These are phyloP conservation scores for Flaveria trinervia DNA, from an alignment of 129 eudicot species.

Conservation along the genomic window DNA sequence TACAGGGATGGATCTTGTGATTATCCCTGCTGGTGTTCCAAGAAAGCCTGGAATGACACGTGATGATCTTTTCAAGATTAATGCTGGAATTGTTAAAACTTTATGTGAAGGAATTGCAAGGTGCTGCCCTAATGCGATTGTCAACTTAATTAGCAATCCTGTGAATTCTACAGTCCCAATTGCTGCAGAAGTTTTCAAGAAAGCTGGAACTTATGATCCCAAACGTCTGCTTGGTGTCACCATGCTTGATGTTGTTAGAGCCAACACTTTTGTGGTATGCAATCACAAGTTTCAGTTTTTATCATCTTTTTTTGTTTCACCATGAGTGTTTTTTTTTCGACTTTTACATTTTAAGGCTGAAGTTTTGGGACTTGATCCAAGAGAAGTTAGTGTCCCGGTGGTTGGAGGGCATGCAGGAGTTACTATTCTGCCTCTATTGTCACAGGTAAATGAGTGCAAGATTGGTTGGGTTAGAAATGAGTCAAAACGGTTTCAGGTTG, in stretches of 20 bases:
- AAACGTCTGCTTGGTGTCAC: constrained; percentile 88
- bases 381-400: constrained; percentile 88
- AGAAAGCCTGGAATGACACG: constrained; percentile 99
- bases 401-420: constrained; percentile 99
- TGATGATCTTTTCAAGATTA: constrained; percentile 93
- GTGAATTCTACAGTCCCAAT: constrained; percentile 98
- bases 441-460: constrained; percentile 55
- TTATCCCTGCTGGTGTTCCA: constrained; percentile 97
- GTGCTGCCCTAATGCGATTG: constrained; percentile 82
- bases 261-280: constrained; percentile 96
- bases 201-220: constrained; percentile 92
- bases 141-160: constrained; percentile 92
- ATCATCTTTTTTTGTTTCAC: background rate
- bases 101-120: constrained; percentile 83
- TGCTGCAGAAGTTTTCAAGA: constrained; percentile 97
- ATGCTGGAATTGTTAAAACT: constrained; percentile 95
- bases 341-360: constrained; percentile 55
- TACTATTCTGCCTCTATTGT: constrained; percentile 89
- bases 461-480: background rate
- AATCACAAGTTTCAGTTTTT: constrained; percentile 8
- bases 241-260: constrained; percentile 97
- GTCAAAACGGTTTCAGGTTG: background rate
- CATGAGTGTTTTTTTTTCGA: background rate
- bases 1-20: constrained; percentile 83
- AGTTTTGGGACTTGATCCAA: constrained; percentile 91